A percentile compares a stretch with the other conserved stretches of the same genome.
Conservation (phyloP, 1,284 basidiomycete species). For the Thecaphora thlaspeos region DNA sequence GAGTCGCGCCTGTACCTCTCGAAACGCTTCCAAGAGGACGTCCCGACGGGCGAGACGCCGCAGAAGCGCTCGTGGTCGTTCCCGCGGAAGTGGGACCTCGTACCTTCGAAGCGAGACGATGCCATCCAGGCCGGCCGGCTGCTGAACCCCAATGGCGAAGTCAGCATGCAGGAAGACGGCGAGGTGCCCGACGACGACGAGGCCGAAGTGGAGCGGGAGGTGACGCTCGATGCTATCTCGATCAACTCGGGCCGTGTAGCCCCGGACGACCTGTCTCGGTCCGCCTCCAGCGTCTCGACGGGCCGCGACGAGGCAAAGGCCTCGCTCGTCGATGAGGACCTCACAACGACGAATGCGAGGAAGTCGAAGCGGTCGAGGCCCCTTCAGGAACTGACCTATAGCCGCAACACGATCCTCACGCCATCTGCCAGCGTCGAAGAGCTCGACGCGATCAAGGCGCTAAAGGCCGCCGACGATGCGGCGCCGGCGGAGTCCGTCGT, state of each 20-base stretch:
- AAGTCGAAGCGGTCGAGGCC: neutral
- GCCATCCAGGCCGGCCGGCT: conserved; percentile 31
- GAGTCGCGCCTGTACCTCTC: conserved; percentile 13
- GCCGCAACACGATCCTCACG: neutral
- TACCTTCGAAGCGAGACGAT: conserved; percentile 26
- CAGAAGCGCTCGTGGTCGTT: conserved; percentile 33
- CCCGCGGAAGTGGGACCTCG: conserved; percentile 28
- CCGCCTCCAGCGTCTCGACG: neutral
- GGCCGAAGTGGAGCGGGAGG: conserved; percentile 2
- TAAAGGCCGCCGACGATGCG: neutral
- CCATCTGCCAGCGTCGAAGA: neutral
- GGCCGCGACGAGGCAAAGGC: neutral
- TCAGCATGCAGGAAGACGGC: conserved; percentile 1
- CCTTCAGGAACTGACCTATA: neutral
- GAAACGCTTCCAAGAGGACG: conserved; percentile 21
- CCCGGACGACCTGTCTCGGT: neutral
- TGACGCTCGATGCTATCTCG: conserved; percentile 1
- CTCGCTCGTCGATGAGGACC: too few species aligned
- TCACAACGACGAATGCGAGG: neutral
- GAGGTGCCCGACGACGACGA: neutral
- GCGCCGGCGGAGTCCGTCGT: too few species aligned
- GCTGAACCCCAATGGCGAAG: neutral
- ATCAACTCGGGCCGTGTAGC: neutral
- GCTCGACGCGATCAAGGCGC: neutral
- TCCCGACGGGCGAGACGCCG: conserved; percentile 42